Conservation (phyloP, 176 grass and related monocot species). For the Aegilops longissima region DNA sequence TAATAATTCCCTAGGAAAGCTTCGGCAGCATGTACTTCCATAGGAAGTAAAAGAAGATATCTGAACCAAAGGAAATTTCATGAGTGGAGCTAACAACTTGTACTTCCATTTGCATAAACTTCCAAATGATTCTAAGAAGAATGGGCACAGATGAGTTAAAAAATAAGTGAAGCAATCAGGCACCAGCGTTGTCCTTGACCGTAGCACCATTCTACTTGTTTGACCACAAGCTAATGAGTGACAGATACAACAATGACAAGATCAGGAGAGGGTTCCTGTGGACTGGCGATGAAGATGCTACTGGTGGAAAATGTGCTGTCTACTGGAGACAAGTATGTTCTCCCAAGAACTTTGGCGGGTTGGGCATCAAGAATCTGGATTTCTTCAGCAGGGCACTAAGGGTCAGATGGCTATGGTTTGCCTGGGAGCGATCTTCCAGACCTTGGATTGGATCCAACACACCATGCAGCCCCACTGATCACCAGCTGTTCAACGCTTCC, state of each 20-base stretch:
- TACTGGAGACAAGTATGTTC: too few relatives aligned
- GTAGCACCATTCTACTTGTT: not conserved
- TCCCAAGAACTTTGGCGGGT: too few relatives aligned
- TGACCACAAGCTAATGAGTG: conserved; percentile 7
- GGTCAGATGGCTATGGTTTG: too few relatives aligned
- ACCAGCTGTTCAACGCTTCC: too few relatives aligned
- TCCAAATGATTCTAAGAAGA: not conserved
- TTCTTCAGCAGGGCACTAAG: too few relatives aligned
- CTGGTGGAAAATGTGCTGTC: too few relatives aligned
- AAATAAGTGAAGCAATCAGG: not conserved
- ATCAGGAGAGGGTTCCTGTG: too few relatives aligned
- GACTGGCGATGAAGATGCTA: too few relatives aligned
- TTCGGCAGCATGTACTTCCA: not conserved
- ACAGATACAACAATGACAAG: not conserved
- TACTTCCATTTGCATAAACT: not conserved
- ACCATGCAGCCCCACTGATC: too few relatives aligned
- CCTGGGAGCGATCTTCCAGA: too few relatives aligned
- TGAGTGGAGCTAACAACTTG: not conserved
- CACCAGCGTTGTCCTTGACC: not conserved
- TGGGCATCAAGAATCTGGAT: too few relatives aligned
- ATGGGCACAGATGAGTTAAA: not conserved
- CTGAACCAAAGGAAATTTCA: not conserved
- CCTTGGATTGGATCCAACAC: too few relatives aligned
- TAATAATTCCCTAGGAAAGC: not conserved
- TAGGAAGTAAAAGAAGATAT: not conserved